Percentiles rank a stretch among this genome's conserved stretches.
phyloP scores from a whole-genome alignment of 345 rosid genomes.

The Trapa incisa region DNA sequence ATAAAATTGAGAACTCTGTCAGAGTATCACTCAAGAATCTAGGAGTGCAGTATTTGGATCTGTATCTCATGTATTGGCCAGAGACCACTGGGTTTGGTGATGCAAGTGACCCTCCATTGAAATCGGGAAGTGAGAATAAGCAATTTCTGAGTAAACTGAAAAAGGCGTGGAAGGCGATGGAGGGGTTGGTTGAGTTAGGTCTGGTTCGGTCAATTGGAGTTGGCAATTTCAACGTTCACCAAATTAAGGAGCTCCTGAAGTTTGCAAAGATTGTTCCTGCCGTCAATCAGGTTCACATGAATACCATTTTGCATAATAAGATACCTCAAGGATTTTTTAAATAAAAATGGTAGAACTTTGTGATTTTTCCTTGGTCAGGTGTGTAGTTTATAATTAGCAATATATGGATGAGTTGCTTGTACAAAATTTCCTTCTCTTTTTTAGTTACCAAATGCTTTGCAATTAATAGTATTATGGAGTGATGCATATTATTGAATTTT shows the following conservation, averaged over 20 bases:
- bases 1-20: slow-evolving; percentile 57
- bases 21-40: slow-evolving; percentile 46
- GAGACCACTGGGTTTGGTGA: slow-evolving; percentile 49
- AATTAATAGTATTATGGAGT: background rate
- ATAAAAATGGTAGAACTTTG: background rate
- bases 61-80: slow-evolving; percentile 58
- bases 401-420: background rate
- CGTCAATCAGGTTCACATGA: slow-evolving; percentile 40
- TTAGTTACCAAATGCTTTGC: background rate
- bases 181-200: slow-evolving; percentile 36
- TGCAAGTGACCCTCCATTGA: slow-evolving; percentile 53
- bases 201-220: slow-evolving; percentile 49
- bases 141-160: slow-evolving; percentile 46
- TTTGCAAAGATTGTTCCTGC: slow-evolving; percentile 47
- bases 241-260: slow-evolving; percentile 46
- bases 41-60: slow-evolving; percentile 50
- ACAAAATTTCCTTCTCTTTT: background rate
- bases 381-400: background rate
- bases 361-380: background rate
- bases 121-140: slow-evolving; percentile 40
- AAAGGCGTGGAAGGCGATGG: slow-evolving; percentile 60
- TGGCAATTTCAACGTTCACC: slow-evolving; percentile 39
- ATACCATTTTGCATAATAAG: background rate
- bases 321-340: background rate
- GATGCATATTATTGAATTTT: background rate